Evolutionary conservation across 2,329 filamentous ascomycete species (phyloP).

Genomic region (Exophiala calicioides): DNA sequence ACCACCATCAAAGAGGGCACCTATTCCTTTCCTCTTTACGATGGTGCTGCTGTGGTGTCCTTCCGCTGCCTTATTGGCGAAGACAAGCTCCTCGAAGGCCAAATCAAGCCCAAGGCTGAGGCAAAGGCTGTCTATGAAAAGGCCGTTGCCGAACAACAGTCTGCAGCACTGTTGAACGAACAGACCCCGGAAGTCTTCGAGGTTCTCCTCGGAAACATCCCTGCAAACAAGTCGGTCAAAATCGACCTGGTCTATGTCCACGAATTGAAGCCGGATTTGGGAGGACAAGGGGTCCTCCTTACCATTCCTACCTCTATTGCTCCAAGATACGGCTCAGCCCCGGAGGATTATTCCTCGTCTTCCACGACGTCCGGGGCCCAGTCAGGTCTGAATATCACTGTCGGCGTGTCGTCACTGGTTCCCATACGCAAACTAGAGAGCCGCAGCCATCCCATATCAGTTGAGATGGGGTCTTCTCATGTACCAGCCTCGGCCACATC

Average conservation of each 20-base stretch:
- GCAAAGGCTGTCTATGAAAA: not conserved
- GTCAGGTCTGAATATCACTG: too few species aligned
- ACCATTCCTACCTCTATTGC: not conserved
- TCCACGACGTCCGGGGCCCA: not conserved
- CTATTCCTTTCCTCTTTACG: not conserved
- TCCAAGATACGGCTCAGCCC: not conserved
- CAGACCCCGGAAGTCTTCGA: not conserved
- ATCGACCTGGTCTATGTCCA: not conserved
- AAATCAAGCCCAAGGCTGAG: not conserved
- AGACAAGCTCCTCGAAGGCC: not conserved
- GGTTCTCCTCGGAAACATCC: not conserved
- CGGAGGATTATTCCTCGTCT: not conserved
- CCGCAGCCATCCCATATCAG: too few species aligned
- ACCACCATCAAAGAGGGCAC: not conserved
- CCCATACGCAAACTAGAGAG: too few species aligned
- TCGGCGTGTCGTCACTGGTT: too few species aligned
- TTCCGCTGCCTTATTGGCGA: not conserved
- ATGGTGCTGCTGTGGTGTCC: not conserved
- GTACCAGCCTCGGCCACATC: too few species aligned
- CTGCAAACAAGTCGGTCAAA: not conserved
- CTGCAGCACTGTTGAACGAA: not conserved
- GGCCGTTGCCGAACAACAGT: not conserved
- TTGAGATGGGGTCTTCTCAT: too few species aligned
- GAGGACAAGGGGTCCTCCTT: not conserved
- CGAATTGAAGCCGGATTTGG: not conserved